A percentile compares a stretch with the other conserved stretches of the same genome.
These are phyloP conservation scores for Achlya hypogyna DNA, from an alignment of 352 stramenopile genomes.

Conservation along the genomic window DNA sequence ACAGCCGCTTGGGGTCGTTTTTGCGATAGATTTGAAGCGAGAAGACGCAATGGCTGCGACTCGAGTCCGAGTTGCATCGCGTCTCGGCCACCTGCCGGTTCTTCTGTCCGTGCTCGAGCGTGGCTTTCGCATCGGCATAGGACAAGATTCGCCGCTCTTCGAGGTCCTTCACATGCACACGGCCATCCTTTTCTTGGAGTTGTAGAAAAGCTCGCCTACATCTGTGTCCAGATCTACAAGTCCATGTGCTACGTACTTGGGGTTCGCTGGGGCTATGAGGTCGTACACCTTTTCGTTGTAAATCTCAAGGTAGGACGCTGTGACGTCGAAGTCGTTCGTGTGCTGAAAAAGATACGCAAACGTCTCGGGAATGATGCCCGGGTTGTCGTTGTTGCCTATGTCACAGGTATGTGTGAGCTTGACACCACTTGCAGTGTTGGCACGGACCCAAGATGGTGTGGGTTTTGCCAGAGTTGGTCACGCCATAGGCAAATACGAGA, in stretches of 20 bases:
- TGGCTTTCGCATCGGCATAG: slow-evolving; percentile 54
- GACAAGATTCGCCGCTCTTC: slow-evolving; percentile 51
- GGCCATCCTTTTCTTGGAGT: slow-evolving; percentile 79
- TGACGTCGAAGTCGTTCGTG: slow-evolving; percentile 29
- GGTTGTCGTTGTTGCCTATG: slow-evolving; percentile 29
- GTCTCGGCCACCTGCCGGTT: slow-evolving; percentile 84
- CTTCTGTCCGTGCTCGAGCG: slow-evolving; percentile 53
- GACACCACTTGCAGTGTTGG: background rate
- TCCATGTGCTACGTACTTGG: background rate
- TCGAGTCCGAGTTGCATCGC: slow-evolving; percentile 84
- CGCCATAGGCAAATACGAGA: slow-evolving; percentile 96
- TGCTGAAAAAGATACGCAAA: slow-evolving; percentile 55
- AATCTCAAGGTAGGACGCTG: slow-evolving; percentile 95
- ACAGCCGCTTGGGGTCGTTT: slow-evolving; percentile 20
- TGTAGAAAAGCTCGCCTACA: slow-evolving; percentile 52
- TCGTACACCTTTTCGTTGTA: slow-evolving; percentile 99
- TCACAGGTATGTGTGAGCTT: background rate
- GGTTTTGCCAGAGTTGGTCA: slow-evolving; percentile 98
- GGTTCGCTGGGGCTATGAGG: slow-evolving; percentile 53
- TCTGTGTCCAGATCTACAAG: background rate
- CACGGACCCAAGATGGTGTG: slow-evolving; percentile 93
- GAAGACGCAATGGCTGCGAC: slow-evolving; percentile 87
- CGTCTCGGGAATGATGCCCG: slow-evolving; percentile 77
- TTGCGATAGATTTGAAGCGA: slow-evolving; percentile 65
- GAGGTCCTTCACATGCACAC: slow-evolving; percentile 81